Evolutionary conservation across 371 early-diverging fungal genomes (phyloP).

Genomic region (Apophysomyces trapeziformis): DNA sequence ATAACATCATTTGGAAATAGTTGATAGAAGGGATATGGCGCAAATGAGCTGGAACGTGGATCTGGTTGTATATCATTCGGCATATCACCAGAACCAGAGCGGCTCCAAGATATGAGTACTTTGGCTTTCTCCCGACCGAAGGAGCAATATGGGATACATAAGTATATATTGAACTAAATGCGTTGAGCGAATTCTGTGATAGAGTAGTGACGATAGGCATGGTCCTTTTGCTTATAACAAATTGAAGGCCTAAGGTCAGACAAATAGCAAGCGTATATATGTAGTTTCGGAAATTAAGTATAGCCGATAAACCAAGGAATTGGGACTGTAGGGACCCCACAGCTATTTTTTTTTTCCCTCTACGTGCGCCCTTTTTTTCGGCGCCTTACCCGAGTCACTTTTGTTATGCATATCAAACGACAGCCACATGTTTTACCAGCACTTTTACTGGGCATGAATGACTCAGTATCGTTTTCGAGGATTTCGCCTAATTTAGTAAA

Average conservation of each 20-base stretch:
- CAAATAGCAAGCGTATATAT: background rate
- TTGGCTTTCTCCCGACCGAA: background rate
- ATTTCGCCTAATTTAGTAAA: background rate
- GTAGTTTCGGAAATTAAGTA: background rate
- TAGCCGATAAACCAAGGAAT: background rate
- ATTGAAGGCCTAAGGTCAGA: too few species aligned
- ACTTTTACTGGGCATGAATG: background rate
- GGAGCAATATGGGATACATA: background rate
- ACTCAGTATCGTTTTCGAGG: background rate
- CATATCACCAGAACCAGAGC: background rate
- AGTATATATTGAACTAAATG: background rate
- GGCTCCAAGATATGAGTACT: background rate
- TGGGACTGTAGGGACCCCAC: background rate
- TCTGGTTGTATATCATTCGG: background rate
- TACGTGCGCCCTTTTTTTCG: background rate
- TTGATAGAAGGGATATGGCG: constrained; percentile 18
- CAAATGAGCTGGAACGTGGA: constrained; percentile 14
- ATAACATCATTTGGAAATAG: background rate
- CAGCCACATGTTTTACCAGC: background rate
- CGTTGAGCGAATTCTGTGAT: background rate
- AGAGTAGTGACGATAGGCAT: background rate
- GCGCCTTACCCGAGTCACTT: background rate
- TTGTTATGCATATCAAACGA: background rate
- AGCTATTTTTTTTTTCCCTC: too few species aligned
- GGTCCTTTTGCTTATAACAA: background rate